Evolutionary conservation across 306 rosid genomes (phyloP), one percentile per base, ranked within the genome.

Genomic region (Neltuma alba): DNA sequence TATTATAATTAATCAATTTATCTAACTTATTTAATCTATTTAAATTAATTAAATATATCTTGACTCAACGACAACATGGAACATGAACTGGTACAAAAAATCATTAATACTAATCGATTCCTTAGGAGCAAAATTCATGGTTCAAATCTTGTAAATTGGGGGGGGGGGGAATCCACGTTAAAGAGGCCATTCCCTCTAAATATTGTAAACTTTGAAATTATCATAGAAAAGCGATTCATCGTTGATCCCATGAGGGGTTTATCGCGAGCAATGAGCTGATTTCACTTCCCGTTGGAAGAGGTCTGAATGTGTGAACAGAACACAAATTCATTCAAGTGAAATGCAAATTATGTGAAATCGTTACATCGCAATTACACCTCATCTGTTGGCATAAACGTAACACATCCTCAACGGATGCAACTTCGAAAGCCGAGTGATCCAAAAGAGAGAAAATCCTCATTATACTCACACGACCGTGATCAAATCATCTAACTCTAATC

Each of bases 401-500:
- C 40, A 36, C 34, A 41, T 38, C 75, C 47, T 15, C 27, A 0
- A 52, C 41, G 47, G 47, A 70, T 41, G 64, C 71, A 33, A 63
- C 42, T 31, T 34, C 45, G 58, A 36, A 41, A 1, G 23, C 77
- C 82, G 44, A 74, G 18, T 70, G 38, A 78, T 67, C 18, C 70
- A 30, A 61, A 27, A 55, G 30, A 41, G 42, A 62, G n/a, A 72
- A 63, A 75, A 9, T 83, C 70, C 45, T 33, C 74, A n/a, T 15
- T 14, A 74, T 34, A 40, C 36, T 45, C 50, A 33, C 44, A 47
- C 34, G 80, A 45, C 61, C 68, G 60, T 55, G 65, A 79, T 42
- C 65, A 21, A 62, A 60, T 66, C 55, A 72, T 34, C 78, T 54
- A 30, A 66, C 30, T 34, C 78, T 54, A 30, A 66, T 27, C 77